These are phyloP conservation scores for Termitomyces sp. DNA, from an alignment of 768 basidiomycete genomes.

Conservation along the genomic window DNA sequence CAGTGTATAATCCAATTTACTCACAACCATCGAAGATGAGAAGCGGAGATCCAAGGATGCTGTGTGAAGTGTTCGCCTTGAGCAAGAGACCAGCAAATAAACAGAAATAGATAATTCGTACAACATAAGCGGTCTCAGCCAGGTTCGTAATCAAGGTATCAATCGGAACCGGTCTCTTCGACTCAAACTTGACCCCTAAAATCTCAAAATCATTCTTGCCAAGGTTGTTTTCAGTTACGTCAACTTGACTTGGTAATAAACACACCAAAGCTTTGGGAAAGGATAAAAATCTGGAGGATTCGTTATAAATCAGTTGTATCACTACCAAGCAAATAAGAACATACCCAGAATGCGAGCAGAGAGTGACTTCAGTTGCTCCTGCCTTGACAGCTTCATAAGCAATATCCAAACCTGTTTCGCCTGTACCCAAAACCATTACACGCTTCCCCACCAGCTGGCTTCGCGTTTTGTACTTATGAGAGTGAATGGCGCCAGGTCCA, in stretches of 20 bases:
- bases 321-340: constrained; percentile 1
- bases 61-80: constrained; percentile 10
- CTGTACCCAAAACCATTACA: constrained; percentile 53
- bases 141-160: constrained; percentile 52
- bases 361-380: constrained; percentile 42
- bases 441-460: constrained; percentile 36
- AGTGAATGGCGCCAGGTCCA: constrained; percentile 36
- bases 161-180: constrained; percentile 33
- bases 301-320: neutral
- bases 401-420: constrained; percentile 61
- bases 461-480: constrained; percentile 43
- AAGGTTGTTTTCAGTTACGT: neutral
- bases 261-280: constrained; percentile 51
- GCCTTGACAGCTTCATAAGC: constrained; percentile 45
- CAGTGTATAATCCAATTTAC: constrained; percentile 7
- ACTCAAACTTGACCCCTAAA: constrained; percentile 40
- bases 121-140: constrained; percentile 47
- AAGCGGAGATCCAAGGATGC: constrained; percentile 54
- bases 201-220: constrained; percentile 48
- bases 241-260: neutral
- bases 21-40: constrained; percentile 55
- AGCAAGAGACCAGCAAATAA: neutral
- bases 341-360: constrained; percentile 48
- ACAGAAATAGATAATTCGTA: constrained; percentile 15
- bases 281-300: constrained; percentile 37